Evolutionary conservation across 116 monocot species (phyloP).

Genomic region (Trichopus zeylanicus): DNA sequence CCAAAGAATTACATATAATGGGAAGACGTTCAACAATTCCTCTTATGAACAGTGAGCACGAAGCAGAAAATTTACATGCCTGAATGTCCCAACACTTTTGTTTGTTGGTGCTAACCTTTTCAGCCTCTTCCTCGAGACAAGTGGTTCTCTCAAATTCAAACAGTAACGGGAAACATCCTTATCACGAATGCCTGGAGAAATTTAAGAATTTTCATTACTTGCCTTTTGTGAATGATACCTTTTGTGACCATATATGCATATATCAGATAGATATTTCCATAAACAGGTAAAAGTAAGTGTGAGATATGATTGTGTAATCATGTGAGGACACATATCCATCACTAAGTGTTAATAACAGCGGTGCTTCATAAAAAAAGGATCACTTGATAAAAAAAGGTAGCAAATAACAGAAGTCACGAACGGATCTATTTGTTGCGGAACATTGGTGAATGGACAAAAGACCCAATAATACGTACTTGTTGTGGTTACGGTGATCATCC

Average conservation of each 20-base stretch:
- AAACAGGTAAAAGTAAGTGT: too few relatives aligned
- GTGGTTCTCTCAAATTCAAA: slow-evolving; percentile 40
- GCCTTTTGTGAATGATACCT: too few relatives aligned
- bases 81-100: slow-evolving; percentile 56
- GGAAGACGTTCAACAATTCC: not conserved
- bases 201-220: too few relatives aligned
- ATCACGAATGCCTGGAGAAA: slow-evolving; percentile 48
- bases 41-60: not conserved
- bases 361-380: not conserved
- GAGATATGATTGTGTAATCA: too few relatives aligned
- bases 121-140: slow-evolving; percentile 22
- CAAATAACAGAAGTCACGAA: not conserved
- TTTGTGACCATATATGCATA: not conserved
- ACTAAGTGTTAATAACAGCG: not conserved
- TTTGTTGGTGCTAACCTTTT: slow-evolving; percentile 32
- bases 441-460: slow-evolving; percentile 2
- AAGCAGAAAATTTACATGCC: slow-evolving; percentile 26
- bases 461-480: slow-evolving; percentile 46
- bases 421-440: too few relatives aligned
- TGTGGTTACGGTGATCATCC: slow-evolving; percentile 58
- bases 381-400: not conserved
- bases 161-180: slow-evolving; percentile 44
- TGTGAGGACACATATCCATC: not conserved
- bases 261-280: not conserved
- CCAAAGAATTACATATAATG: not conserved